Evolutionary conservation across 306 rosid species (phyloP), one percentile per base, ranked within the genome.

Genomic region (Echinosophora koreensis): DNA sequence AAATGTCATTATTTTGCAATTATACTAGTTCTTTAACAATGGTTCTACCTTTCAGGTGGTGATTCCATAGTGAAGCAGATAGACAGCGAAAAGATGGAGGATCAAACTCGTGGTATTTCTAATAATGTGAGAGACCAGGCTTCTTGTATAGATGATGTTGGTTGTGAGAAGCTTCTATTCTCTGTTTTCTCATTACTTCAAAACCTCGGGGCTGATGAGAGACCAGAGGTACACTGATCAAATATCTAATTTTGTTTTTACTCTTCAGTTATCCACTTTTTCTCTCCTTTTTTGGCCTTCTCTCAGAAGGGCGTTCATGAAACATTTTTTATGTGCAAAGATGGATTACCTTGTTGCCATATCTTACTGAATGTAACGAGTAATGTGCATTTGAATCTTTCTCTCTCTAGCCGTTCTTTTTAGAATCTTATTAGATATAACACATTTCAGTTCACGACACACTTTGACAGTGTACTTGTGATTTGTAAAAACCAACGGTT

Each of bases 141-240:
- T 86, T 79, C 85, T 65, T 78, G 61, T 73, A 74, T 73, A 79
- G 84, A 86, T 80, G 76, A 54, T 18, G 84, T 88, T 68, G 95
- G 90, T 76, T 70, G 49, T 78, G 89, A 92, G 86, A 86, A 83
- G 74, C 89, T 94, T 69, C 70, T 92, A 49, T 92, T 94, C 87
- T 88, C 93, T 46, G 86, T 92, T 83, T 94, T 94, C 86, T 94
- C 93, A 2, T 82, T 94, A 73, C 98, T 94, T 79, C 97, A 92
- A 57, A 92, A 83, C 81, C 97, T 94, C 78, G 97, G 98, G 82
- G 95, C 93, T 74, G 98, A 94, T 82, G 98, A 94, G 64, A 94
- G 98, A 77, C 97, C 98, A 74, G 98, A 94, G 98, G 97, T 94
- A 77, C 54, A 73, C 5, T 65, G 57, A 57, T 50, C 38, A 47